Base-by-base conservation (phyloP, 2,329 filamentous ascomycete genomes). In the Chlorencoelia australis region DNA sequence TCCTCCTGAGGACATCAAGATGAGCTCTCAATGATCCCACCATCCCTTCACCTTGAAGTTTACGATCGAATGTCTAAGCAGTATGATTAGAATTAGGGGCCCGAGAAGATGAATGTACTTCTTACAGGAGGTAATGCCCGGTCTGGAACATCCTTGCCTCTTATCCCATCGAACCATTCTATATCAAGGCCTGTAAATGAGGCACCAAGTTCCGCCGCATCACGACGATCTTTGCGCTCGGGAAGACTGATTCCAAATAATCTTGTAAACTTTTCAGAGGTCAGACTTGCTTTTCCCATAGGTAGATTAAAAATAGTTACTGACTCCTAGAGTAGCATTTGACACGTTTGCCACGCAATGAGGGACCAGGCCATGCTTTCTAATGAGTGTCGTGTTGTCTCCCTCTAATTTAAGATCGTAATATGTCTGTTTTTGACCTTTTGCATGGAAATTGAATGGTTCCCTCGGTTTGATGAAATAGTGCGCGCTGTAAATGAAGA, bases 161-260 rank as follows among this genome's bases (percentile, higher is more conserved):
- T 53, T 4, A 68, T 56, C 0, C 63, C 66, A 36, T 64, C 58
- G 4, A 66, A 44, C 47, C 60, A 67, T 10, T 68, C 60, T 1
- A 68, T 45, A 4, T 59, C 50, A 41, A 70, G 59, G 2, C 59
- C 61, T 1, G 60, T 60, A 18, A 67, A 40, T 0, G 61, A 56
- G 18, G 63, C 57, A 9, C 61, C 57, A 7, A 71, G 50, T 1
- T 58, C 51, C 9, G 71, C 51, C 1, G 60, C 62, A 56, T 71
- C 68, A 18, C 63, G 60, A 44, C 67, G 67, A 48, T 71, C 66
- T 3, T 60, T 61, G 25, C 68, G 59, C 24, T 62, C 58, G 4
- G 63, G 61, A 9, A 70, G 52, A 6, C 63, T 61, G 30, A 71
- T 56, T 21, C 66, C 61, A 33, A 67, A 64, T 21, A 68, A 54